Base-by-base conservation (phyloP, 371 early-diverging fungal species). In the Funneliformis caledonium region DNA sequence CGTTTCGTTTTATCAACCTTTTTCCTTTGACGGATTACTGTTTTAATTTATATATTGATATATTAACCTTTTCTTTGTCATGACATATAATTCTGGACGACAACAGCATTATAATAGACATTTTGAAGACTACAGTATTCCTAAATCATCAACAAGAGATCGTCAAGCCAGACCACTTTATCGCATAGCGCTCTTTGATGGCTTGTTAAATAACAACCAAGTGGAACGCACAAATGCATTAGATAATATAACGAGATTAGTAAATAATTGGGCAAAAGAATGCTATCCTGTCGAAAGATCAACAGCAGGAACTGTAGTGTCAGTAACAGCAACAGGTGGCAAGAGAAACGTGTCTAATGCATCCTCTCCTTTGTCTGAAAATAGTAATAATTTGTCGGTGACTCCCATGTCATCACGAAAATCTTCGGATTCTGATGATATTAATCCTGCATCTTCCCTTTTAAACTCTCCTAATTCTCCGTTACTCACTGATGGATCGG, bases 371-470 rank as follows among this genome's bases (percentile, higher is more conserved):
- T 8, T 43, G 14, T 10, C 31, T 37, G n/a, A 22, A 26, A 45
- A 19, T 22, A 47, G n/a, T 45, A 11, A 45, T 70, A n/a, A 72
- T 26, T 16, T 22, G 8, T 22, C 47, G 1, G 10, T 43, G 10
- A 47, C 72, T 72, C 72, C 72, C 14, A 8, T n/a, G 11, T 72
- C 52, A 42, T 50, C 72, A 31, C 37, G 43, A 45, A 69, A n/a
- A 43, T 69, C 69, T 43, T 45, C 69, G 2, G 43, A 19, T 1
- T 69, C 69, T 43, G 69, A 69, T 43, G 69, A 31, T 69, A 69
- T 10, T 69, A 45, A 22, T 65, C 22, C 12, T 16, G 45, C 10
- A 43, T 7, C 11, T 43, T 37, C 37, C 6, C 7, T 22, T 65
- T 45, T 45, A 16, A 45, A 6, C 31, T 26, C 72, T 72, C 14